Percentiles rank a stretch among this genome's conserved stretches.
Evolutionary conservation across 2,329 filamentous ascomycete species (phyloP).

Genomic region (Grosmannia huntii): DNA sequence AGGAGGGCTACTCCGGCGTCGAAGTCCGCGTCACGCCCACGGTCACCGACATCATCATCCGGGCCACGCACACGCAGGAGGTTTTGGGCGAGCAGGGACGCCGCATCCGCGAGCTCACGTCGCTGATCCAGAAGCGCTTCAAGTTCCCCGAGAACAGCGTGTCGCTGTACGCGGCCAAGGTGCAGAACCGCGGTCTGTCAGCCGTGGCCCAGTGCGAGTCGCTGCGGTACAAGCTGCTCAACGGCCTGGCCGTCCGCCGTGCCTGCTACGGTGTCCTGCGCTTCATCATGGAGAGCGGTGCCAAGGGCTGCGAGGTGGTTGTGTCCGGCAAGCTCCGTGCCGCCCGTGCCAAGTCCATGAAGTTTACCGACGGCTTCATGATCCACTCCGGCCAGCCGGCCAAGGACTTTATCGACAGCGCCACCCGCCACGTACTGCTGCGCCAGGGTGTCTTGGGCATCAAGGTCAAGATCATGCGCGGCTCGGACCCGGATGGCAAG

Average conservation of each 20-base stretch:
- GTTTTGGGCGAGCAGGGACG: constrained; percentile 99
- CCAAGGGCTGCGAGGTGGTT: constrained; percentile 99
- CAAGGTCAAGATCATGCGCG: constrained; percentile 99
- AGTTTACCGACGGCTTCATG: constrained; percentile 99
- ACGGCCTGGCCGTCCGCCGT: constrained; percentile 95
- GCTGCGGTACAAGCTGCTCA: constrained; percentile 99
- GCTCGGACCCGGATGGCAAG: constrained; percentile 98
- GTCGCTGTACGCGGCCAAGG: constrained; percentile 99
- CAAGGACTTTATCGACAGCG: constrained; percentile 98
- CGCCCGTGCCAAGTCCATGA: constrained; percentile 99
- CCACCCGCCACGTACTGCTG: constrained; percentile 98
- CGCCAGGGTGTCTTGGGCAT: constrained; percentile 99
- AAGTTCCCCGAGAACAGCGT: constrained; percentile 99
- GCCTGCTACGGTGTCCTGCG: constrained; percentile 99
- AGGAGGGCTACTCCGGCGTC: constrained; percentile 99
- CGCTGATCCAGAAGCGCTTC: constrained; percentile 99
- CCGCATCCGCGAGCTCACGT: constrained; percentile 99
- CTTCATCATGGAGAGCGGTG: constrained; percentile 99
- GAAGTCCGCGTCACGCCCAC: constrained; percentile 99
- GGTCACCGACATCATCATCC: constrained; percentile 99
- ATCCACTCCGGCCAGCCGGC: constrained; percentile 99
- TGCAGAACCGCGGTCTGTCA: constrained; percentile 99
- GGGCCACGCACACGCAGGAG: constrained; percentile 99
- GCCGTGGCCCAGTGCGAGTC: constrained; percentile 99
- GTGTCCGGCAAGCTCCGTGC: constrained; percentile 98